Base-by-base conservation (phyloP, 1,284 basidiomycete species). In the Sphagnurus paluster region DNA sequence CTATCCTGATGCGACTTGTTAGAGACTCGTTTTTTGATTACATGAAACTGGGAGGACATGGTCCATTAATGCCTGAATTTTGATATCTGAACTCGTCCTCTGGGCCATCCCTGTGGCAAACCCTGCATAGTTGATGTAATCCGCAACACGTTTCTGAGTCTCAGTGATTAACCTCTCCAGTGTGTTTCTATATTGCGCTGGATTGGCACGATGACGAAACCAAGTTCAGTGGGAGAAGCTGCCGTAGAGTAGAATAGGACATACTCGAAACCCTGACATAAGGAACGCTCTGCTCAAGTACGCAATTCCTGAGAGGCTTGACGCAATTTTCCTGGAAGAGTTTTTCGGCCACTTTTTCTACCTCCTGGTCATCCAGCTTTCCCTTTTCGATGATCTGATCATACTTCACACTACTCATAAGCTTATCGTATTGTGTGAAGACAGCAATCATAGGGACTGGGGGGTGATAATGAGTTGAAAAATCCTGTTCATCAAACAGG, bases 391-490 rank as follows among this genome's bases (percentile, higher is more conserved):
- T n/a, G n/a, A n/a, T 49, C 32, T 30, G 55, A 53, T 46, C 28
- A 52, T 52, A 46, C 21, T 50, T 42, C 17, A 49, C 36, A 4
- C 45, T 46, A 16, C 24, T 21, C 14, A 60, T 49, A 9, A 65
- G 48, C 7, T 39, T 43, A 42, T 65, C 62, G 33, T 52, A 64
- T 47, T 65, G 56, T 2, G 62, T 65, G 46, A 65, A 65, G 2
- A 63, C 58, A 2, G 58, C 56, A 20, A 65, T 53, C 19, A 63
- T 45, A 3, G 63, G 63, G 2, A 64, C 62, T 64, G 16, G 3
- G 25, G 26, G 6, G n/a, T n/a, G n/a, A n/a, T n/a, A n/a, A n/a
- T n/a, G n/a, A n/a, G n/a, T n/a, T n/a, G n/a, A n/a, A n/a, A n/a
- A n/a, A n/a, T n/a, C n/a, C n/a, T n/a, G n/a, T n/a, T n/a, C n/a